Evolutionary conservation across 306 rosid genomes (phyloP).

Genomic region (Citrullus amarus): DNA sequence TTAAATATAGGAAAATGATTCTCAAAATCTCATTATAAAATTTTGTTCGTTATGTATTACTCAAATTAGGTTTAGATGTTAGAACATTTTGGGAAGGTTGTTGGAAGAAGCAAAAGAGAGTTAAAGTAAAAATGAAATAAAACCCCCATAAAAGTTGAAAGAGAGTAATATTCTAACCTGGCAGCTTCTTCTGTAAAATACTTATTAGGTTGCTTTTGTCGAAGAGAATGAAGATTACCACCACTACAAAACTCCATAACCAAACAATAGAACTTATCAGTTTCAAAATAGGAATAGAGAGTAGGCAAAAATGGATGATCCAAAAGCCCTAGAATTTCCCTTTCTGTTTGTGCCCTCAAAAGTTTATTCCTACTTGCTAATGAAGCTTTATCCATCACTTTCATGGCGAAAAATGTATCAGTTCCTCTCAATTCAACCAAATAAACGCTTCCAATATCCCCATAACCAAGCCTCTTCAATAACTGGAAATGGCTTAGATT

Average conservation of each 20-base stretch:
- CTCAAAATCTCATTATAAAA: too few species aligned
- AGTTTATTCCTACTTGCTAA: constrained; percentile 7
- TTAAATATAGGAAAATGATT: too few species aligned
- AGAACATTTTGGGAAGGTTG: too few species aligned
- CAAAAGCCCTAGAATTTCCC: constrained; percentile 6
- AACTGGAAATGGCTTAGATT: constrained; percentile 8
- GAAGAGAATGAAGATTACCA: constrained; percentile 13
- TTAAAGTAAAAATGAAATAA: too few species aligned
- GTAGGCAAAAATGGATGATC: constrained; percentile 14
- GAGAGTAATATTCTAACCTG: not conserved
- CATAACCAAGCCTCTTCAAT: constrained; percentile 10
- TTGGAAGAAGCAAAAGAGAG: too few species aligned
- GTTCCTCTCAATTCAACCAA: constrained; percentile 9
- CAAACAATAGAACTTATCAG: constrained; percentile 12
- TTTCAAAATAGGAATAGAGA: constrained; percentile 9
- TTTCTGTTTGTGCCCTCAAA: constrained; percentile 5
- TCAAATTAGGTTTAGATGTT: too few species aligned
- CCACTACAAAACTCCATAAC: constrained; percentile 15
- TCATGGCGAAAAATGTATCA: constrained; percentile 8
- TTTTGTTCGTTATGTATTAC: too few species aligned
- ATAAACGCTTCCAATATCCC: constrained; percentile 11
- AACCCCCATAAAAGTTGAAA: too few species aligned
- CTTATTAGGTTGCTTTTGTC: constrained; percentile 12
- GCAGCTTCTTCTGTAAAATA: constrained; percentile 15
- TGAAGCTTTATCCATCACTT: constrained; percentile 15